Percentiles rank a stretch among this genome's conserved stretches.
Conservation (phyloP, 2,329 filamentous ascomycete genomes). For the Fusarium sp. region DNA sequence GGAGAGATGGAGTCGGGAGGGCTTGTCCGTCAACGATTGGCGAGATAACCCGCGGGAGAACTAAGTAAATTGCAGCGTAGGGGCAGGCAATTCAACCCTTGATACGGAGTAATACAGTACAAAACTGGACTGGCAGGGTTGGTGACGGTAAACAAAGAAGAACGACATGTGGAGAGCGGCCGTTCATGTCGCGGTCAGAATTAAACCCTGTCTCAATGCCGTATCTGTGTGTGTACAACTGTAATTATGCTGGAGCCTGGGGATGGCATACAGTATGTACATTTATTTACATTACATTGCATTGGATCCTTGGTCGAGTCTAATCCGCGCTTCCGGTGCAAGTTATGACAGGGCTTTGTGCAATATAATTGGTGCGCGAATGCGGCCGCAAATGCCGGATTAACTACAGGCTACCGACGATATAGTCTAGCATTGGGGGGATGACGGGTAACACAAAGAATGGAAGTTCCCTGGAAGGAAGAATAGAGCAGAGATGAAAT, state of each 20-base stretch:
- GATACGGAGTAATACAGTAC: neutral
- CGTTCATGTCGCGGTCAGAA: neutral
- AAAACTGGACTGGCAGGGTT: neutral
- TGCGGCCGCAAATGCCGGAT: constrained; percentile 17
- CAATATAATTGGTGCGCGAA: constrained; percentile 35
- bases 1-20: neutral
- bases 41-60: neutral
- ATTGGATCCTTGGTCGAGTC: constrained; percentile 1
- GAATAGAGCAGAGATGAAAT: neutral
- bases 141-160: neutral
- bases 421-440: constrained; percentile 32
- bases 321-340: constrained; percentile 29
- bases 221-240: neutral
- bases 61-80: neutral
- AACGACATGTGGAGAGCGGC: neutral
- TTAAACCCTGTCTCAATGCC: neutral
- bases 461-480: neutral
- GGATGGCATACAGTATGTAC: neutral
- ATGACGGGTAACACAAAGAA: constrained; percentile 21
- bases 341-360: constrained; percentile 14
- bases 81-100: neutral
- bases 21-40: neutral
- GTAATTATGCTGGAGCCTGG: constrained; percentile 20
- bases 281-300: neutral
- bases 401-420: constrained; percentile 16